Evolutionary conservation across 2,329 filamentous ascomycete species (phyloP).

Genomic region (Metarhizium humberi): DNA sequence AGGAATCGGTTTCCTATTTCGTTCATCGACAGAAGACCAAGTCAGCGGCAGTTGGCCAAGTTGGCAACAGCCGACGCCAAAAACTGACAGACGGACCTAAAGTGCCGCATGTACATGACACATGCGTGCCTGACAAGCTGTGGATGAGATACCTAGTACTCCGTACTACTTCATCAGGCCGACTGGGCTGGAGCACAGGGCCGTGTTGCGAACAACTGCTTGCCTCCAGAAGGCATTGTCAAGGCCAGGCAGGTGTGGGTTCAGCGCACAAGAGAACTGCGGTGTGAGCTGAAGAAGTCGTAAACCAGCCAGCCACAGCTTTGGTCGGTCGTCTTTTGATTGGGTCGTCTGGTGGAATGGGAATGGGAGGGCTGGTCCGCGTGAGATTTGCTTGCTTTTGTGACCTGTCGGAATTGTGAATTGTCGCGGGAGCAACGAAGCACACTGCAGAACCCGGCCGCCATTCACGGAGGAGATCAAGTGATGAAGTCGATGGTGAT

Average conservation of each 20-base stretch:
- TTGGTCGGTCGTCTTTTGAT: background rate
- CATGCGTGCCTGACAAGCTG: background rate
- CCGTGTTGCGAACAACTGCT: no score
- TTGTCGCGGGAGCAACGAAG: background rate
- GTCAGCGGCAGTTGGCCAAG: background rate
- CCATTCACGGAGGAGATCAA: background rate
- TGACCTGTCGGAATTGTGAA: constrained; percentile 2
- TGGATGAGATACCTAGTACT: background rate
- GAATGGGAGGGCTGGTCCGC: background rate
- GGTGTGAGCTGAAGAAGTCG: background rate
- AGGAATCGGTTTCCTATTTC: background rate
- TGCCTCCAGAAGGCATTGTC: no score
- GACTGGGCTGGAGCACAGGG: no score
- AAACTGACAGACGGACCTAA: background rate
- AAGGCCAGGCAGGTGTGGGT: no score
- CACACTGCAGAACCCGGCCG: background rate
- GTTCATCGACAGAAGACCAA: background rate
- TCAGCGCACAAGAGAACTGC: background rate
- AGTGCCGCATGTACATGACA: background rate
- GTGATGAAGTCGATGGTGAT: background rate
- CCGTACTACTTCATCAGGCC: no score
- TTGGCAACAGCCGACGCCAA: background rate
- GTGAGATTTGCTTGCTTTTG: constrained; percentile 1
- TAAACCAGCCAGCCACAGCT: background rate
- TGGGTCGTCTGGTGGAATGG: background rate